These are phyloP conservation scores for Pterulicium gracile DNA, from an alignment of 1,284 basidiomycete genomes.

Conservation along the genomic window DNA sequence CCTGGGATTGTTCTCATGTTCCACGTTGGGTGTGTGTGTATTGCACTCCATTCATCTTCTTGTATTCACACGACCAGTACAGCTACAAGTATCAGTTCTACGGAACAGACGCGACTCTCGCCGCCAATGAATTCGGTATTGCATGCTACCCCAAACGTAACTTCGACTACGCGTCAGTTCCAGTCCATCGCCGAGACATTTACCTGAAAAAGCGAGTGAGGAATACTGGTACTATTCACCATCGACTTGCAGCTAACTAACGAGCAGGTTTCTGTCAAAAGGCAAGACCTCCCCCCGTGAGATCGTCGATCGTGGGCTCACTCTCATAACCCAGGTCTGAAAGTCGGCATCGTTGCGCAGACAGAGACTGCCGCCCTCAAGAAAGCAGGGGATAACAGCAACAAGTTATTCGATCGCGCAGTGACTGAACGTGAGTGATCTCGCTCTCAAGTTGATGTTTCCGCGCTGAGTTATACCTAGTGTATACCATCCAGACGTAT, in stretches of 20 bases:
- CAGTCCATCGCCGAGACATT: conserved; percentile 70
- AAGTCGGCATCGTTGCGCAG: conserved; percentile 89
- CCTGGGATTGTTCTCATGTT: conserved; percentile 75
- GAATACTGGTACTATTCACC: conserved; percentile 12
- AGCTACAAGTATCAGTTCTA: conserved; percentile 79
- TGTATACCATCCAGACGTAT: conserved; percentile 87
- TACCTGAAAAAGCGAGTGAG: conserved; percentile 78
- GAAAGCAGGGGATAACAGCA: conserved; percentile 78
- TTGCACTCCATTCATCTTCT: not conserved
- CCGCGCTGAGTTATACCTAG: too few species aligned
- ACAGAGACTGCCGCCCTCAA: conserved; percentile 93
- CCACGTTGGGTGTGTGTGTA: conserved; percentile 59
- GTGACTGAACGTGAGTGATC: conserved; percentile 41
- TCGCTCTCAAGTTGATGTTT: too few species aligned
- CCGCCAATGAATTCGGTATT: conserved; percentile 76
- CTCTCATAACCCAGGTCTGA: conserved; percentile 80
- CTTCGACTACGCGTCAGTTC: conserved; percentile 77
- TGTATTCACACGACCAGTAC: not conserved
- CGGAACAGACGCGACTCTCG: conserved; percentile 83
- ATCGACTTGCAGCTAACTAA: conserved; percentile 5
- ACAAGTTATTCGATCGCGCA: conserved; percentile 73
- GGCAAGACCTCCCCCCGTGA: too few species aligned
- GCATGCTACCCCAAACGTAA: conserved; percentile 71
- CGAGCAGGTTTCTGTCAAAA: conserved; percentile 3
- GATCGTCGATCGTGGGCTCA: too few species aligned